These are phyloP conservation scores for Epichloe typhina DNA, from an alignment of 2,329 filamentous ascomycete species.

Conservation along the genomic window DNA sequence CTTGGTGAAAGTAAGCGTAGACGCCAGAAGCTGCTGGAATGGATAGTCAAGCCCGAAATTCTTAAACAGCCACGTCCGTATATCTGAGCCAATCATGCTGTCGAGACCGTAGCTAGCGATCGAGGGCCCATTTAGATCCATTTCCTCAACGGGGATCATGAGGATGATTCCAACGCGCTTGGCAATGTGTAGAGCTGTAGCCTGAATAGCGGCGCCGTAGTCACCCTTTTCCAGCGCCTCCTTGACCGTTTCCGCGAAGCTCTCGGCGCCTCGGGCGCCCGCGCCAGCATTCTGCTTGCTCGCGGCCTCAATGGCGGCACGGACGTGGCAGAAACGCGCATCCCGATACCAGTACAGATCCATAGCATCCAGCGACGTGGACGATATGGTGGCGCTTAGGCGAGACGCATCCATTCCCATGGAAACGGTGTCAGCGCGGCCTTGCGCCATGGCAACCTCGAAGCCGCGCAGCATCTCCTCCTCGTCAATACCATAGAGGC, in stretches of 20 bases:
- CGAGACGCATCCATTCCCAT: background rate
- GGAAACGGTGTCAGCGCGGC: background rate
- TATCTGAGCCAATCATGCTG: constrained; percentile 23
- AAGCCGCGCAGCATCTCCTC: background rate
- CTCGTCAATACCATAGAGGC: background rate
- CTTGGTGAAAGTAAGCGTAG: constrained; percentile 15
- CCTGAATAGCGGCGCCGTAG: too few species aligned
- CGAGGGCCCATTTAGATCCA: constrained; percentile 1
- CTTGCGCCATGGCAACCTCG: background rate
- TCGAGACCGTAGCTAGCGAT: constrained; percentile 22
- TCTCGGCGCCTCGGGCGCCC: background rate
- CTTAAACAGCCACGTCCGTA: constrained; percentile 23
- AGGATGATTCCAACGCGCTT: background rate
- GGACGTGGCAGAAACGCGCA: background rate
- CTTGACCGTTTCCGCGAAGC: background rate
- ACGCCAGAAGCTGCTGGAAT: constrained; percentile 23
- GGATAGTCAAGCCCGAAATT: constrained; percentile 23
- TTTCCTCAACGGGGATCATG: background rate
- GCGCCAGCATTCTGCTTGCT: background rate
- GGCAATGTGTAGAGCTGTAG: background rate
- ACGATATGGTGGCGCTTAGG: background rate
- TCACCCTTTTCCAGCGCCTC: too few species aligned
- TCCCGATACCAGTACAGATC: background rate
- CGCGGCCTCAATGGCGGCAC: background rate
- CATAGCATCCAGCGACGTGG: background rate